Evolutionary conservation across 202 grass and related monocot genomes (phyloP), one percentile per base, ranked within the genome.

Genomic region (Panicum hallii): DNA sequence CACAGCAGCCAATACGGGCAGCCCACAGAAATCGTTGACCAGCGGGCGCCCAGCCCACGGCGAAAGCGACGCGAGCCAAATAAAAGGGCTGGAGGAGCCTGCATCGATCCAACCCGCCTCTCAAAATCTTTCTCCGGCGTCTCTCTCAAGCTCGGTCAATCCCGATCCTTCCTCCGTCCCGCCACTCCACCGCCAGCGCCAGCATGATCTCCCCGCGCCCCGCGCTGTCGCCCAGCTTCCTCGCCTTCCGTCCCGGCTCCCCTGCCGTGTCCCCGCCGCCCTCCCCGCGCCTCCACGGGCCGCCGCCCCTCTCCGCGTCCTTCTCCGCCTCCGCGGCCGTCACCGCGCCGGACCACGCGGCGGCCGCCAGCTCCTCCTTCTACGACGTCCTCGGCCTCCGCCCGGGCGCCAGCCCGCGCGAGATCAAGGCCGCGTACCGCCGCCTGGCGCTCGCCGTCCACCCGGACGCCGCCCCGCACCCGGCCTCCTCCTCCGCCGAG

Each of bases 361-460:
- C 78, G 3, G 49, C 62, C 0, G 64, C 65, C 36, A 42, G 58
- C 52, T 87, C 83, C 52, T 87, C 83, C 30, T 85, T 89, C 62
- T 95, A 93, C 88, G 90, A 95, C 83, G 88, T 91, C 20, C 90
- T 95, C 23, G 88, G 88, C 72, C 71, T 95, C 63, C 67, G 81
- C 53, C 79, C 77, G 11, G 83, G 80, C 6, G 93, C 90, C 58
- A 93, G 81, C 66, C 23, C 41, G 15, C 17, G 30, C 7, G 90
- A 93, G 62, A 93, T 95, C 88, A 95, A 93, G 88, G 80, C 77
- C 16, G 88, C 88, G 13, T 95, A 95, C 83, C 88, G 93, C 42
- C 90, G 77, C 71, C 88, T 95, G n/a, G 93, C 93, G 4, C 93
- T 67, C 44, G 83, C 63, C 55, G 85, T 86, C 49, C 90, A 95